phyloP scores from a whole-genome alignment of 164 flowering plant species.

The Magnolia officinalis region DNA sequence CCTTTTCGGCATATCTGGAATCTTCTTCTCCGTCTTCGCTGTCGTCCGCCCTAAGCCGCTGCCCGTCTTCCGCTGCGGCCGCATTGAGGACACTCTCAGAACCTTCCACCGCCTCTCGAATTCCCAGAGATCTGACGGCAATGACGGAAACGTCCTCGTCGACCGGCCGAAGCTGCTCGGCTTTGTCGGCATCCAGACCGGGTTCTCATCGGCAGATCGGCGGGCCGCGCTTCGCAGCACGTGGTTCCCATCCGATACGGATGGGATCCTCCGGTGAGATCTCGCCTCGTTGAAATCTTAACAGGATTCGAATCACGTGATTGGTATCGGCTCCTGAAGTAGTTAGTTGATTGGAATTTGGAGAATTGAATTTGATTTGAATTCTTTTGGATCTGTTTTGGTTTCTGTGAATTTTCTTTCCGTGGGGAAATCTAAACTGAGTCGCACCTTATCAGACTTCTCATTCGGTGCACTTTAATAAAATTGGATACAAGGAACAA shows the following conservation, averaged over 20 bases:
- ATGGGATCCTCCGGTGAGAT: conserved; percentile 39
- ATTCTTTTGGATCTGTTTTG: background rate
- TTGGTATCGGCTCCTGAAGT: background rate
- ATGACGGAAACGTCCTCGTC: background rate
- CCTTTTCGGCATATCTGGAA: conserved; percentile 38
- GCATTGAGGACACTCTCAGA: conserved; percentile 40
- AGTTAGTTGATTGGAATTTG: background rate
- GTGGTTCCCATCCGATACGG: conserved; percentile 57
- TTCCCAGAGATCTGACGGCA: conserved; percentile 16
- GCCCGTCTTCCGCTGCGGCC: conserved; percentile 43
- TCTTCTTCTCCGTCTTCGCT: conserved; percentile 31
- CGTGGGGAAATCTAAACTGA: too few relatives aligned
- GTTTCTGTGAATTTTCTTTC: background rate
- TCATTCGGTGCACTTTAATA: too few relatives aligned
- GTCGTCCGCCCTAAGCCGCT: conserved; percentile 22
- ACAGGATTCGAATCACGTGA: too few relatives aligned
- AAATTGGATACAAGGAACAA: too few relatives aligned
- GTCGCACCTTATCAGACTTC: too few relatives aligned
- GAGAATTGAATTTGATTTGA: background rate
- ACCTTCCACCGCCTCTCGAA: conserved; percentile 18
- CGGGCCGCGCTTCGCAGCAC: conserved; percentile 41
- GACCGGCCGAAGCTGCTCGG: conserved; percentile 51
- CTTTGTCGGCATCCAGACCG: conserved; percentile 59
- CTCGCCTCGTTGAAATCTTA: background rate
- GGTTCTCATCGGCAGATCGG: conserved; percentile 41